Evolutionary conservation across 495 filamentous ascomycete species (phyloP), one percentile per base, ranked within the genome.

Genomic region (Glonium stellatum): DNA sequence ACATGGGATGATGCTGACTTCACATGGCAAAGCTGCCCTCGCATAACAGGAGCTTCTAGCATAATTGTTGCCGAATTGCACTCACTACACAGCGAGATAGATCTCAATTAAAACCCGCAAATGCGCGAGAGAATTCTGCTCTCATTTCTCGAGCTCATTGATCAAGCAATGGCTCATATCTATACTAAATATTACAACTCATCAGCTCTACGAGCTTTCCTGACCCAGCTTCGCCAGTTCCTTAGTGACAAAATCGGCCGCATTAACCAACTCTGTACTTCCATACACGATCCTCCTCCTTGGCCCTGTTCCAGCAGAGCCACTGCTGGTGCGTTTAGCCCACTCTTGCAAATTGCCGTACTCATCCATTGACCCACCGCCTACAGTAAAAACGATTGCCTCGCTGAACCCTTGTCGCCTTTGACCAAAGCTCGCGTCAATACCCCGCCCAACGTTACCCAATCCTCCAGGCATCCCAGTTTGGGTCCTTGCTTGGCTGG

Each of bases 311-410:
- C 74, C 78, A 13, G 78, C 72, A 18, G 73, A 74, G 9, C 79
- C 71, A 12, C 74, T 78, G 34, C 79, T 83, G 6, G 87, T 87
- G 55, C 92, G 81, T 70, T 83, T 82, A 8, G 90, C 89, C 95
- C 95, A 99, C 69, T 97, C 93, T 69, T 95, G 90, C 70, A 99
- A 71, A 70, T 99, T 99, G 13, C 92, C 92, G 72, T 99, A 99
- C 71, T 99, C 95, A 66, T 97, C 95, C 91, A 97, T 97, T 67
- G 90, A 96, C 23, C 95, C 93, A 55, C 93, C 93, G 11, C 93
- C 93, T 19, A 99, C 92, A 15, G 90, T 95, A 68, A 99, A 97
- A 27, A 97, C 95, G 57, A 97, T 86, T 8, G 93, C 92, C 68
- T 99, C 95, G 34, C 85, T 89, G 70, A 95, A 99, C 3, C 90